Evolutionary conservation across 768 basidiomycete genomes (phyloP).

Genomic region (Psilocybe cyanescens): DNA sequence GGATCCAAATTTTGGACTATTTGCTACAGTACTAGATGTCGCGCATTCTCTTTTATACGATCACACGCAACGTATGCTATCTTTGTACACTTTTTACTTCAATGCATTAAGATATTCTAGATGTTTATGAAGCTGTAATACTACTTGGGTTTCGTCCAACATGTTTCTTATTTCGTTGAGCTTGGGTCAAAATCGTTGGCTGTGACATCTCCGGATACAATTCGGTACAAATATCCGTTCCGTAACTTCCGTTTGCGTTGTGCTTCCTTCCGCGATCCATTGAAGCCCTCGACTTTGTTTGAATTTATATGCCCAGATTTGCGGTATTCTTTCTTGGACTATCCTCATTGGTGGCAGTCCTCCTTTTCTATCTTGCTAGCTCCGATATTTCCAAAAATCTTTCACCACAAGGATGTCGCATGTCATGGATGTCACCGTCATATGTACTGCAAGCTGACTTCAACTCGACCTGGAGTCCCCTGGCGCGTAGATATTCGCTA

Average conservation of each 20-base stretch:
- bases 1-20: background rate
- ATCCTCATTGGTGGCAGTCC: slow-evolving; percentile 36
- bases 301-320: slow-evolving; percentile 26
- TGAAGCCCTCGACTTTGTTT: too few relatives aligned
- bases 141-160: too few relatives aligned
- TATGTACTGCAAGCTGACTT: slow-evolving; percentile 78
- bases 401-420: slow-evolving; percentile 91
- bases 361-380: slow-evolving; percentile 45
- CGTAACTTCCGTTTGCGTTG: too few relatives aligned
- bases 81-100: background rate
- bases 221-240: too few relatives aligned
- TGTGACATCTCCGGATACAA: too few relatives aligned
- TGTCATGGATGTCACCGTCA: slow-evolving; percentile 96
- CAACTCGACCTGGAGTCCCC: slow-evolving; percentile 68
- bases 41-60: background rate
- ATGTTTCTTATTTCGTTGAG: too few relatives aligned
- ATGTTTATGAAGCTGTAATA: too few relatives aligned
- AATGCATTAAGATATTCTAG: too few relatives aligned
- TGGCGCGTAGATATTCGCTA: slow-evolving; percentile 79
- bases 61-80: background rate
- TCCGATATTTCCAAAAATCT: slow-evolving; percentile 50
- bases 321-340: slow-evolving; percentile 38
- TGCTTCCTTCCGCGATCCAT: too few relatives aligned
- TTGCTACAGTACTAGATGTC: background rate
- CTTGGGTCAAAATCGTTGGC: too few relatives aligned